phyloP scores from a whole-genome alignment of 352 stramenopile species.

The Phytophthora lateralis region DNA sequence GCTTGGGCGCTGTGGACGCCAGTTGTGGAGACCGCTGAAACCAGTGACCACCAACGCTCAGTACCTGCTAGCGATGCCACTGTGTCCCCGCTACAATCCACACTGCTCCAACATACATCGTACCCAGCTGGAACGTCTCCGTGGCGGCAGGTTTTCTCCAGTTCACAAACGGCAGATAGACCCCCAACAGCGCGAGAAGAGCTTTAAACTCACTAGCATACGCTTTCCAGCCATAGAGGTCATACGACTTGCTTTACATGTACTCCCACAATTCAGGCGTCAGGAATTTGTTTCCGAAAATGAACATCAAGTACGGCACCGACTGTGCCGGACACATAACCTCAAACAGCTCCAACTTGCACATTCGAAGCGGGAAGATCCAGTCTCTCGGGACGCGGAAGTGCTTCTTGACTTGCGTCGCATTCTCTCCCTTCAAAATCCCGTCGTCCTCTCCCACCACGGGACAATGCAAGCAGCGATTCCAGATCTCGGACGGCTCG shows the following conservation, averaged over 20 bases:
- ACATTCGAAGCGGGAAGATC: constrained; percentile 55
- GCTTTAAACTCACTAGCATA: constrained; percentile 10
- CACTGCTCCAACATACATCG: not conserved
- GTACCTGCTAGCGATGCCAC: not conserved
- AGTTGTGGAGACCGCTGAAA: constrained; percentile 47
- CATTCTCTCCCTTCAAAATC: constrained; percentile 1
- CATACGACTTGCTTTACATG: not conserved
- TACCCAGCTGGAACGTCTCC: constrained; percentile 29
- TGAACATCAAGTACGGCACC: constrained; percentile 48
- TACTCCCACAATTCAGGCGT: constrained; percentile 46
- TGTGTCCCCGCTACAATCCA: not conserved
- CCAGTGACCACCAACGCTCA: not conserved
- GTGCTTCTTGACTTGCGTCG: constrained; percentile 27
- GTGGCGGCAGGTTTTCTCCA: constrained; percentile 11
- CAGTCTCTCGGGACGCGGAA: constrained; percentile 55
- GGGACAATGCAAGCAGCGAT: constrained; percentile 46
- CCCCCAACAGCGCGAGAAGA: constrained; percentile 16
- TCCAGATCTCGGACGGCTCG: constrained; percentile 39
- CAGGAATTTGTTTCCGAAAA: constrained; percentile 61
- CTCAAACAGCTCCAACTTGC: constrained; percentile 46
- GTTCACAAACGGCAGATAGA: not conserved
- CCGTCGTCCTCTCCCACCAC: constrained; percentile 17
- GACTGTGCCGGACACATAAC: constrained; percentile 53
- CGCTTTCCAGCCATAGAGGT: not conserved
- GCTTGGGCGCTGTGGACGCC: constrained; percentile 71